Percentiles rank a stretch among this genome's conserved stretches.
Conservation (phyloP, 805 yeast species). For the Wickerhamomyces tratensis region DNA sequence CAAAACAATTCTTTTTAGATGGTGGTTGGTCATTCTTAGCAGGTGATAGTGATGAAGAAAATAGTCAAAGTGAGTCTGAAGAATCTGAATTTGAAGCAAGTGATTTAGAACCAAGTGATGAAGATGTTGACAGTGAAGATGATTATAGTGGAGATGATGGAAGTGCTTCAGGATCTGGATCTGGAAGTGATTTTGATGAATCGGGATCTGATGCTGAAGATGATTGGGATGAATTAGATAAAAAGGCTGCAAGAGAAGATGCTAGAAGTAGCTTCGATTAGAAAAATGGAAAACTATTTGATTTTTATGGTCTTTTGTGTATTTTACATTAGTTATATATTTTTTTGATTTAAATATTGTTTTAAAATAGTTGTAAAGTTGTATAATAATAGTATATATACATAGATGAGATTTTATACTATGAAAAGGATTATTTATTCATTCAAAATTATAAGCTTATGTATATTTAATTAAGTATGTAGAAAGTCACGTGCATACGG, state of each 20-base stretch:
- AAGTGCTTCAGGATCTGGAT: neutral
- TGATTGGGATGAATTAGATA: conserved; percentile 29
- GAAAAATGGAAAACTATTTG: too few relatives aligned
- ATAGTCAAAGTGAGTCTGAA: conserved; percentile 51
- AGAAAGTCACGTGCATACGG: too few relatives aligned
- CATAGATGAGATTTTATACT: too few relatives aligned
- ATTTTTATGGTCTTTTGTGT: too few relatives aligned
- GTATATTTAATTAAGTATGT: too few relatives aligned
- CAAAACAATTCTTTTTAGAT: conserved; percentile 84
- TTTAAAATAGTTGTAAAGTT: too few relatives aligned
- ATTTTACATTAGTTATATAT: too few relatives aligned
- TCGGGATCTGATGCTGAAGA: conserved; percentile 13
- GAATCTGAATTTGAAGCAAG: conserved; percentile 43
- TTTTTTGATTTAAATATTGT: too few relatives aligned
- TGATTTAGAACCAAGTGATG: conserved; percentile 33
- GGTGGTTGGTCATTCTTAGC: conserved; percentile 97
- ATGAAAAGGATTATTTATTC: too few relatives aligned
- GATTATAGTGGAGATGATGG: conserved; percentile 25
- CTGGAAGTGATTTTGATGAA: conserved; percentile 5
- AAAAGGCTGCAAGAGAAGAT: conserved; percentile 29
- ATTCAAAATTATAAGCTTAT: too few relatives aligned
- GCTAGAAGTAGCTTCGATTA: conserved; percentile 23
- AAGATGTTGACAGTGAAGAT: conserved; percentile 28
- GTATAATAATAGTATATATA: too few relatives aligned
- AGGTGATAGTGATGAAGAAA: conserved; percentile 76